Percentiles rank a stretch among this genome's conserved stretches.
Conservation (phyloP, 352 stramenopile genomes). For the Pythium biforme region DNA sequence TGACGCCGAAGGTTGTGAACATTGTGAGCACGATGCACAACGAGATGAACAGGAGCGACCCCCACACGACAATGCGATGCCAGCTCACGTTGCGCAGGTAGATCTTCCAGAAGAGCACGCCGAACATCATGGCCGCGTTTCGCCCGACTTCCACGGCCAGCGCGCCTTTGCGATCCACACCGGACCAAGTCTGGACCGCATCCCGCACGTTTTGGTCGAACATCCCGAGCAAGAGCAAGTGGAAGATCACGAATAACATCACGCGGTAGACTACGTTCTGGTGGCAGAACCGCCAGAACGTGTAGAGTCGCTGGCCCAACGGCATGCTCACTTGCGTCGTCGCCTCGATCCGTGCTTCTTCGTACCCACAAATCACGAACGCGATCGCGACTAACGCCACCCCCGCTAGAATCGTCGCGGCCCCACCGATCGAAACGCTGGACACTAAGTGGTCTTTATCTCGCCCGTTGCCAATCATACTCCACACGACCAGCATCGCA, state of each 20-base stretch:
- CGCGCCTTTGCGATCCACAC: conserved; percentile 18
- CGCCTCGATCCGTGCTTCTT: conserved; percentile 29
- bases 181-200: conserved; percentile 39
- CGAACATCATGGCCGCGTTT: conserved; percentile 27
- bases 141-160: conserved; percentile 29
- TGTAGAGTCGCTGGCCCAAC: conserved; percentile 18
- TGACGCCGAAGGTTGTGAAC: conserved; percentile 32
- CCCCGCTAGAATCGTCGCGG: conserved; percentile 7
- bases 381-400: conserved; percentile 27
- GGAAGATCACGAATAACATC: conserved; percentile 45
- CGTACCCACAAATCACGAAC: conserved; percentile 14
- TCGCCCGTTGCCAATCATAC: background rate
- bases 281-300: conserved; percentile 53
- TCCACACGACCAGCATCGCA: background rate
- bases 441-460: conserved; percentile 11
- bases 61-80: conserved; percentile 31
- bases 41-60: conserved; percentile 30
- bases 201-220: conserved; percentile 39
- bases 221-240: conserved; percentile 35
- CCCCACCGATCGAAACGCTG: conserved; percentile 7
- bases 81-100: conserved; percentile 39
- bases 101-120: conserved; percentile 38
- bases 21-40: conserved; percentile 28
- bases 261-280: conserved; percentile 55
- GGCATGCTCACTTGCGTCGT: background rate